phyloP scores from a whole-genome alignment of 2,329 filamentous ascomycete genomes.

The Epichloe bromicola region DNA sequence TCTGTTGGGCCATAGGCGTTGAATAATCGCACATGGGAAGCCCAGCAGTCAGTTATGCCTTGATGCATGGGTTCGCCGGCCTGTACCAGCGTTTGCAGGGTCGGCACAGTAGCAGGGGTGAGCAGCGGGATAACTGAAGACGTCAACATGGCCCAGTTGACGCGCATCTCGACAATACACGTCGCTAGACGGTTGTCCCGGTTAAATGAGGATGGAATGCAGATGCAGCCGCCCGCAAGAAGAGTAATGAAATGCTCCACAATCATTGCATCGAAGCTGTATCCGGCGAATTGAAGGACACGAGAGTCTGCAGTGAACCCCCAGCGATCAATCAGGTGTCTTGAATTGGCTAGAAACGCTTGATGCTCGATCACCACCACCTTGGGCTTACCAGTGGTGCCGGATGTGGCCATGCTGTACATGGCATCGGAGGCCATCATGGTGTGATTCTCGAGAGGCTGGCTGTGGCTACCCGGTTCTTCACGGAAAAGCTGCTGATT shows the following conservation, averaged over 20 bases:
- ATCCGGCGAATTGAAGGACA: slow-evolving; percentile 1
- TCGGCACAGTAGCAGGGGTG: not conserved
- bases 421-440: not conserved
- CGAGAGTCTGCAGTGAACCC: not conserved
- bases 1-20: not conserved
- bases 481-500: too few species aligned
- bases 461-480: not conserved
- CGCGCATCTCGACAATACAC: not conserved
- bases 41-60: not conserved
- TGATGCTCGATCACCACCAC: not conserved
- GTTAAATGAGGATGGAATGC: not conserved
- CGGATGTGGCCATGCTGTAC: not conserved
- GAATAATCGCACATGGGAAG: not conserved
- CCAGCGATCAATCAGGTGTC: not conserved
- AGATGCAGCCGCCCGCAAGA: not conserved
- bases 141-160: not conserved
- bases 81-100: not conserved
- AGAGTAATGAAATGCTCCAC: not conserved
- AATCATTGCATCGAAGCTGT: slow-evolving; percentile 2
- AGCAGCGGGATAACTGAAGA: not conserved
- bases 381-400: not conserved
- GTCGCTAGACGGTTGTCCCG: not conserved
- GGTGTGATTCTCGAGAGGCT: too few species aligned
- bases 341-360: not conserved
- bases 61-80: not conserved